phyloP scores from a whole-genome alignment of 306 rosid genomes.

The Elaeagnus macrophylla region DNA sequence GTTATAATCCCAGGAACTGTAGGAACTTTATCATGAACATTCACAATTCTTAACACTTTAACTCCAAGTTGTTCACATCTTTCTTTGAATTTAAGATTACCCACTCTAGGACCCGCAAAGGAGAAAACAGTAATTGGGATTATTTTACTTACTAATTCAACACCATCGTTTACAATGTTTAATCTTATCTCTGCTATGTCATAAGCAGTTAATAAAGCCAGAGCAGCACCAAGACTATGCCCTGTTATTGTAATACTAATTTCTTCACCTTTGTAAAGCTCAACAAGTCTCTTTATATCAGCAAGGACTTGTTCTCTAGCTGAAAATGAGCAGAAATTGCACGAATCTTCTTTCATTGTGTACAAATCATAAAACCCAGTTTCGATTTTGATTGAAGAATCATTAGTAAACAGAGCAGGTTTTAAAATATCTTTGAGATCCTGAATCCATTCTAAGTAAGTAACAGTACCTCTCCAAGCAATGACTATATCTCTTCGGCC shows the following conservation, averaged over 20 bases:
- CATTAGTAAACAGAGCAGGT: slow-evolving; percentile 21
- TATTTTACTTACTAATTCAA: neutral
- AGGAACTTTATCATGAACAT: slow-evolving; percentile 55
- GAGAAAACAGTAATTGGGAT: slow-evolving; percentile 49
- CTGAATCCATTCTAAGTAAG: slow-evolving; percentile 57
- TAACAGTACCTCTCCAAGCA: slow-evolving; percentile 67
- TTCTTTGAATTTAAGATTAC: slow-evolving; percentile 51
- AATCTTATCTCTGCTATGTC: slow-evolving; percentile 50
- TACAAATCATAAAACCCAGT: slow-evolving; percentile 57
- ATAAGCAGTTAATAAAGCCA: slow-evolving; percentile 47
- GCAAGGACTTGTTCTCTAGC: slow-evolving; percentile 61
- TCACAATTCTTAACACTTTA: slow-evolving; percentile 47
- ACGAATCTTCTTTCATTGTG: slow-evolving; percentile 42
- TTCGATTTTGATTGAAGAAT: slow-evolving; percentile 45
- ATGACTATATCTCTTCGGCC: slow-evolving; percentile 62
- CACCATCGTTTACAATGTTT: slow-evolving; percentile 6
- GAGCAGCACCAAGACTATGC: slow-evolving; percentile 60
- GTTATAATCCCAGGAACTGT: slow-evolving; percentile 54
- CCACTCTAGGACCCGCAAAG: slow-evolving; percentile 62
- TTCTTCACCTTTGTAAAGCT: slow-evolving; percentile 39
- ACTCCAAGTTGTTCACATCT: slow-evolving; percentile 62
- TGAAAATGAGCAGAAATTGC: slow-evolving; percentile 41
- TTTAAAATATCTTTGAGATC: slow-evolving; percentile 53
- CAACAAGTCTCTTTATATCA: slow-evolving; percentile 39
- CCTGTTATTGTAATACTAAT: slow-evolving; percentile 56